phyloP scores from a whole-genome alignment of 805 yeast genomes.

The Saccharomycopsis sp. region DNA sequence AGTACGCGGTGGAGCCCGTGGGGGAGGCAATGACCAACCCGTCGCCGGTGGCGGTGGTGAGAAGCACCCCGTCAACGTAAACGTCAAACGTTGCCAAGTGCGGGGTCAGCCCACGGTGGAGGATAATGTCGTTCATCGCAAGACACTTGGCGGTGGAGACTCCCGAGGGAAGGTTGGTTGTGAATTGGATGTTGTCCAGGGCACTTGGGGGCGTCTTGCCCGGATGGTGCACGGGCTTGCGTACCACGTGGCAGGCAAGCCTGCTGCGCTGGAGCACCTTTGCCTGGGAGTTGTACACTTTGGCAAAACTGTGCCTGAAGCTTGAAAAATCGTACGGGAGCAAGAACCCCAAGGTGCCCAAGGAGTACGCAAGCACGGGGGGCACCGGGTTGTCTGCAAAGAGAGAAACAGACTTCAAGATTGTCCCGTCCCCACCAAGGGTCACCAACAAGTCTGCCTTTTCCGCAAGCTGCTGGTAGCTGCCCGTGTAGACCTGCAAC shows the following conservation, averaged over 20 bases:
- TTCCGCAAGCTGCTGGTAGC: slow-evolving; percentile 42
- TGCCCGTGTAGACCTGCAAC: slow-evolving; percentile 39
- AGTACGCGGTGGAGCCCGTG: slow-evolving; percentile 92
- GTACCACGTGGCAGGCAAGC: slow-evolving; percentile 63
- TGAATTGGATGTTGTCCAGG: slow-evolving; percentile 1
- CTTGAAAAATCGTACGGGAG: slow-evolving; percentile 75
- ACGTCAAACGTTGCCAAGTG: slow-evolving; percentile 78
- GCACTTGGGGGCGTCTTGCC: slow-evolving; percentile 10
- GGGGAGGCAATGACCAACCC: slow-evolving; percentile 84
- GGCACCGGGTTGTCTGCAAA: slow-evolving; percentile 71
- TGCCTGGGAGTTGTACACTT: slow-evolving; percentile 60
- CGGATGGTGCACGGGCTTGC: slow-evolving; percentile 21
- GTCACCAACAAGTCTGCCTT: slow-evolving; percentile 79
- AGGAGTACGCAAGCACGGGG: slow-evolving; percentile 78
- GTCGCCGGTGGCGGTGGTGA: slow-evolving; percentile 88
- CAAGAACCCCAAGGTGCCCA: slow-evolving; percentile 86
- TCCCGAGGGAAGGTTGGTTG: slow-evolving; percentile 11
- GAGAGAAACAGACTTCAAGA: slow-evolving; percentile 70
- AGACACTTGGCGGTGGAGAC: slow-evolving; percentile 36
- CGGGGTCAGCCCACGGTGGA: slow-evolving; percentile 85
- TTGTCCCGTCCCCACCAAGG: slow-evolving; percentile 96
- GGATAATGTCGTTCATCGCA: slow-evolving; percentile 87
- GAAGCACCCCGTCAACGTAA: slow-evolving; percentile 71
- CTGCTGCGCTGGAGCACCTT: slow-evolving; percentile 70
- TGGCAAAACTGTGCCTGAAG: slow-evolving; percentile 49